Percentiles rank a stretch among this genome's conserved stretches.
Conservation (phyloP, 106 monocot species). For the Allium cepa region DNA sequence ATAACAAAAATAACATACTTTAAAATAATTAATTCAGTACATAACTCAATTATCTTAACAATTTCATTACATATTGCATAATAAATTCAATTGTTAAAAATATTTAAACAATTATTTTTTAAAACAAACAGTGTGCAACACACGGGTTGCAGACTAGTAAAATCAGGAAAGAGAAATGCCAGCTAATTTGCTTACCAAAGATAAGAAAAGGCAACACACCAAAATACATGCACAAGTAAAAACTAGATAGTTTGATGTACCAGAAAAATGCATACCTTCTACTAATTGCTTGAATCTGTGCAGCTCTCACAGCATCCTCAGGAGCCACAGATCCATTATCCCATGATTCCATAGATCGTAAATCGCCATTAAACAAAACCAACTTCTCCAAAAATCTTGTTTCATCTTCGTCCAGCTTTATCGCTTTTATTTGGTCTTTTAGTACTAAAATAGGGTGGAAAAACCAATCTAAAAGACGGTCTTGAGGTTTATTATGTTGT, state of each 20-base stretch:
- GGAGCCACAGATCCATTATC: conserved; percentile 40
- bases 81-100: too few relatives aligned
- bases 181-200: too few relatives aligned
- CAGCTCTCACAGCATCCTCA: conserved; percentile 53
- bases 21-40: too few relatives aligned
- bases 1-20: too few relatives aligned
- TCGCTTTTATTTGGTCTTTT: conserved; percentile 77
- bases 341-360: conserved; percentile 25
- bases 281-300: conserved; percentile 85
- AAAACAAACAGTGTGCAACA: too few relatives aligned
- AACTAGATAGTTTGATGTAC: not conserved
- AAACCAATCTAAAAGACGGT: conserved; percentile 80
- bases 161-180: too few relatives aligned
- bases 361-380: conserved; percentile 56
- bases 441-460: conserved; percentile 85
- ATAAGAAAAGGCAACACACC: too few relatives aligned
- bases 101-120: too few relatives aligned
- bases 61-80: too few relatives aligned
- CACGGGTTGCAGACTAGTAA: too few relatives aligned
- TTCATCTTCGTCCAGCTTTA: conserved; percentile 38
- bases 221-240: too few relatives aligned
- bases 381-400: conserved; percentile 28
- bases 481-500: conserved; percentile 64
- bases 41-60: too few relatives aligned
- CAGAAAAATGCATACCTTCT: conserved; percentile 49